Conservation (phyloP, 1,284 basidiomycete species). For the Sphagnurus paluster region DNA sequence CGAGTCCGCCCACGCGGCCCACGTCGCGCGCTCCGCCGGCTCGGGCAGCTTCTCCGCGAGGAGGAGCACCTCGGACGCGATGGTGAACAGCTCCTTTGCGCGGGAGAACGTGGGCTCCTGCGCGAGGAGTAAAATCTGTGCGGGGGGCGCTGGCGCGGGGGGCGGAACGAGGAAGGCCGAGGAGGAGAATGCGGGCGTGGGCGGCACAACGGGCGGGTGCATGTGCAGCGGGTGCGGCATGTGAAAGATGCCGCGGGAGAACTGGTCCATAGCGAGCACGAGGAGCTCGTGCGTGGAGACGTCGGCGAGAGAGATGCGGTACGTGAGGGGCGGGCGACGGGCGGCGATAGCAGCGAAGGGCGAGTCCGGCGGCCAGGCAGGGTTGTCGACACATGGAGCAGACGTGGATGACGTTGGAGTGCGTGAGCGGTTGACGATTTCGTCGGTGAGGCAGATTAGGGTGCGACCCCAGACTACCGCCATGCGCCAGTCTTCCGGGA, state of each 20-base stretch:
- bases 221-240: constrained; percentile 56
- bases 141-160: constrained; percentile 2
- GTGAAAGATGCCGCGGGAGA: constrained; percentile 65
- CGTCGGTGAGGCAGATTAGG: constrained; percentile 57
- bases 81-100: constrained; percentile 57
- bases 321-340: constrained; percentile 51
- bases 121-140: too few species aligned
- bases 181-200: constrained; percentile 2
- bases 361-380: constrained; percentile 50
- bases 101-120: constrained; percentile 45
- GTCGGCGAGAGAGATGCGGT: constrained; percentile 45
- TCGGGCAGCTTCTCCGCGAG: constrained; percentile 53
- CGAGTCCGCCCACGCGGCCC: constrained; percentile 61
- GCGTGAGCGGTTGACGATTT: constrained; percentile 33
- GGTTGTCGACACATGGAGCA: constrained; percentile 43
- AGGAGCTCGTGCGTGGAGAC: constrained; percentile 43
- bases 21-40: constrained; percentile 46
- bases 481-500: constrained; percentile 62
- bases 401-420: constrained; percentile 7
- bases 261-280: constrained; percentile 60
- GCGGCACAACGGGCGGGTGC: background rate
- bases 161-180: background rate
- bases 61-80: constrained; percentile 59
- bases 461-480: constrained; percentile 66
- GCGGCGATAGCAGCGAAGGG: constrained; percentile 54